Evolutionary conservation across 2,329 filamentous ascomycete genomes (phyloP), one percentile per base, ranked within the genome.

Genomic region (Conoideocrella luteorostrata): DNA sequence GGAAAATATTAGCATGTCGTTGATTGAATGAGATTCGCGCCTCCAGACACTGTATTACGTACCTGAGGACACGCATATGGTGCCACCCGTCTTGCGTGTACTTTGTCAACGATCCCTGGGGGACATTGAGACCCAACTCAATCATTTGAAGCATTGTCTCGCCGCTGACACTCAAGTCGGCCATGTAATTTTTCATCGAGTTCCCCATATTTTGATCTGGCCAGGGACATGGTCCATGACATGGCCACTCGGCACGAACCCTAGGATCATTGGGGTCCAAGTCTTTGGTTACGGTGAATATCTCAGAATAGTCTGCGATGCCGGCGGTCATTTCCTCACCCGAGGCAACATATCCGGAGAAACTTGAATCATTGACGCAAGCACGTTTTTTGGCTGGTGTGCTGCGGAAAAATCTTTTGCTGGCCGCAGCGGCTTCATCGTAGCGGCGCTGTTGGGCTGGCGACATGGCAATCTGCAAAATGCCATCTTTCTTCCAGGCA

Each of bases 261-360:
- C 70, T 59, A 1, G 54, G 49, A 38, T 74, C 69, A 4, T 57
- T 47, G 2, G 55, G 47, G 4, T 55, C 52, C 6, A 75, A 55
- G 39, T 74, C 70, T 46, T 74, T 74, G 11, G 67, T 74, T 15
- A 74, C 67, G 2, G 72, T 75, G 47, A 74, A 75, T 24, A 75
- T 72, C 53, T 75, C 71, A 1, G 67, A 71, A 50, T 74, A 74
- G 51, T 75, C 71, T 13, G 69, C 69, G 21, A 75, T 62, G 28
- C 70, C 70, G 43, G 69, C 62, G 3, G 69, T 71, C 3, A 72
- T 61, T 52, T 71, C 69, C 49, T 74, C 71, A 0, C 71, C 71
- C 0, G 67, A 71, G 20, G 70, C 71, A 38, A 74, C 66, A 50
- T 74, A 74, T 3, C 71, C 71, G 1, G 69, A 54, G 38, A 71